Percentiles rank a stretch among this genome's conserved stretches.
phyloP scores from a whole-genome alignment of 169 alveolate species.

The Cryptosporidium sp. region DNA sequence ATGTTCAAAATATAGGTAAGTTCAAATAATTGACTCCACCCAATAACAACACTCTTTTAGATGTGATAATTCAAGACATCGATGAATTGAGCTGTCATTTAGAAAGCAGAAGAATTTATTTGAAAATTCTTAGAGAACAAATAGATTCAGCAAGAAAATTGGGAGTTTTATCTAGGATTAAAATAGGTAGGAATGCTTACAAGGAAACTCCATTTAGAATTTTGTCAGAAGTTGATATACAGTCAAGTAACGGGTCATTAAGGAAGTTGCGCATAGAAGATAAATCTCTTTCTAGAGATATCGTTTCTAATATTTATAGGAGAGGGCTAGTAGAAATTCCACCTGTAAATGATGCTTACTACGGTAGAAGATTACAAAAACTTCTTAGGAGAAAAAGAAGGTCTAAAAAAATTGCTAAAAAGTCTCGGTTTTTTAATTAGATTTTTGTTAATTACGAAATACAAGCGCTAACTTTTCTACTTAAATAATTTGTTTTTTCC shows the following conservation, averaged over 20 bases:
- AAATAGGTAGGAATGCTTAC: constrained; percentile 49
- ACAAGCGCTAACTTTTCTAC: not conserved
- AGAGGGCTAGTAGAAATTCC: constrained; percentile 50
- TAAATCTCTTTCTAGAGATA: constrained; percentile 11
- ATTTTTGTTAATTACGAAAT: not conserved
- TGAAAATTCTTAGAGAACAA: constrained; percentile 20
- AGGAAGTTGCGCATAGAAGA: constrained; percentile 20
- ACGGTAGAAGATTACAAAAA: constrained; percentile 55
- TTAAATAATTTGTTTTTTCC: not conserved
- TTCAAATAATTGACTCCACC: not conserved
- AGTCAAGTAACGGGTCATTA: constrained; percentile 45
- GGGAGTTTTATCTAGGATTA: constrained; percentile 36
- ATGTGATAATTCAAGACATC: constrained; percentile 22
- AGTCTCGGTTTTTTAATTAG: constrained; percentile 20
- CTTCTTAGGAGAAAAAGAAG: constrained; percentile 33
- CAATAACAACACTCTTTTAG: constrained; percentile 7
- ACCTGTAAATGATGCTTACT: constrained; percentile 17
- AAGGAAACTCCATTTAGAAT: not conserved
- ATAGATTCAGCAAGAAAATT: constrained; percentile 32
- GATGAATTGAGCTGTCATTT: not conserved
- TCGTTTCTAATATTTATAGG: constrained; percentile 47
- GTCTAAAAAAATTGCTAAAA: constrained; percentile 37
- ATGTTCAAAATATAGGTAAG: constrained; percentile 67
- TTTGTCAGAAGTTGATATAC: constrained; percentile 14
- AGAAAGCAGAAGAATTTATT: constrained; percentile 21